A percentile compares a stretch with the other conserved stretches of the same genome.
Evolutionary conservation across 805 yeast genomes (phyloP).

Genomic region (Candida vaughaniae): DNA sequence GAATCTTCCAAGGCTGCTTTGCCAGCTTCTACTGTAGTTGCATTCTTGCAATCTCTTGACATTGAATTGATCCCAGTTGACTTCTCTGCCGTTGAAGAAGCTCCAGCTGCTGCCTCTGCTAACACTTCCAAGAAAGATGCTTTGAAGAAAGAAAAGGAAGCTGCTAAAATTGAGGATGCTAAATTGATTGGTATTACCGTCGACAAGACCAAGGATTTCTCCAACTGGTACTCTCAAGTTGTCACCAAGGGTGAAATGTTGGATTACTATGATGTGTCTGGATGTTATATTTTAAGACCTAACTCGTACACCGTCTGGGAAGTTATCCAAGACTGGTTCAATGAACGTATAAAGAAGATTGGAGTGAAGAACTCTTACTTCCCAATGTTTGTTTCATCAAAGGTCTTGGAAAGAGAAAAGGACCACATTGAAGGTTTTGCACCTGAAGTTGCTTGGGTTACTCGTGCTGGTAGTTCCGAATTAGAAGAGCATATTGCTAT

Average conservation of each 20-base stretch:
- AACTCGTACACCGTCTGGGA: constrained; percentile 96
- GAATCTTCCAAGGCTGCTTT: constrained; percentile 52
- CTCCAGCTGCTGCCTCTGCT: constrained; percentile 26
- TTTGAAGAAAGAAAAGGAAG: constrained; percentile 36
- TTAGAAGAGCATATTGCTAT: constrained; percentile 98
- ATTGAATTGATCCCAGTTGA: constrained; percentile 57
- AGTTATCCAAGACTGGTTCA: constrained; percentile 84
- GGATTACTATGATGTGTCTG: constrained; percentile 97
- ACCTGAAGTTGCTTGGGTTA: constrained; percentile 99
- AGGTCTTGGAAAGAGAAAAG: constrained; percentile 94
- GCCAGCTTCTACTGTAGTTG: constrained; percentile 45
- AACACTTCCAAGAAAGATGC: constrained; percentile 25
- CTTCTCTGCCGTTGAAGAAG: constrained; percentile 43
- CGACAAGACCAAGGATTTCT: constrained; percentile 86
- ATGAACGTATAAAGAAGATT: constrained; percentile 71
- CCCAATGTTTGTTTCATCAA: constrained; percentile 96
- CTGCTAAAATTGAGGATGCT: constrained; percentile 74
- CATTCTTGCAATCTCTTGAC: constrained; percentile 48
- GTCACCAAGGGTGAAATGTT: constrained; percentile 97
- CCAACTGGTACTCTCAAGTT: constrained; percentile 97
- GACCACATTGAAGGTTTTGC: constrained; percentile 99
- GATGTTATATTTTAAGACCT: constrained; percentile 97
- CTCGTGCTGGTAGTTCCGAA: constrained; percentile 90
- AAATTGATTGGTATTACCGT: constrained; percentile 95
- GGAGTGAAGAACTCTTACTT: constrained; percentile 96